Percentiles rank a stretch among this genome's conserved stretches.
These are phyloP conservation scores for Colletotrichum aenigma DNA, from an alignment of 2,329 filamentous ascomycete genomes.

Conservation along the genomic window DNA sequence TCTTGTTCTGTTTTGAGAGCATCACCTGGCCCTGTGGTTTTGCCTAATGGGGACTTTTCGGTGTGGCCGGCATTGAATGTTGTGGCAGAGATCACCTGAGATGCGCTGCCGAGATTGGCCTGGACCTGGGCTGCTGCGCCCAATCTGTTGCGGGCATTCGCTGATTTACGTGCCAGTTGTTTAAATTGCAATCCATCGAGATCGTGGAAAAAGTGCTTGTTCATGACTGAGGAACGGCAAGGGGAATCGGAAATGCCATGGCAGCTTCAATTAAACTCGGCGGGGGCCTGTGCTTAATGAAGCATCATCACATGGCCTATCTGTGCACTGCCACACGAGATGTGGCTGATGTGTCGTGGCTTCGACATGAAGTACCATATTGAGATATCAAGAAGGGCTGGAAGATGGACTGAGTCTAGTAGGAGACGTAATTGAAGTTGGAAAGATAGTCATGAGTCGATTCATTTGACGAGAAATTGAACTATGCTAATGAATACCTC, in stretches of 20 bases:
- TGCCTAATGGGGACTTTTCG: not conserved
- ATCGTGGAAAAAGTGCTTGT: not conserved
- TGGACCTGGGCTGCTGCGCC: not conserved
- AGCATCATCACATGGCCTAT: not conserved
- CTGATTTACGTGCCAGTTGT: not conserved
- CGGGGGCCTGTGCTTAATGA: not conserved
- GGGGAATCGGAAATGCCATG: not conserved
- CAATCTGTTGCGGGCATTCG: not conserved
- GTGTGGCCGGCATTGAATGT: not conserved
- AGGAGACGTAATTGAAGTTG: not conserved
- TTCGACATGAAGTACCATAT: not conserved
- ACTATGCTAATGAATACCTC: fast-evolving
- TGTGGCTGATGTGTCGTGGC: not conserved
- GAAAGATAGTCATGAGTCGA: not conserved
- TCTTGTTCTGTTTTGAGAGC: not conserved
- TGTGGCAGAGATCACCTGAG: not conserved
- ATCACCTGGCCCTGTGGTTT: not conserved
- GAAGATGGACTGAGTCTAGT: not conserved
- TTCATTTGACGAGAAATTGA: not conserved
- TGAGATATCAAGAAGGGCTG: not conserved
- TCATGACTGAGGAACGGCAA: not conserved
- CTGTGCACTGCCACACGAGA: not conserved
- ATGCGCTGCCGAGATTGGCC: not conserved
- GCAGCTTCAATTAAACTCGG: not conserved
- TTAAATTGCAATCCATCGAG: not conserved